phyloP scores from a whole-genome alignment of 805 yeast genomes.

The Ogataea dorogensis region DNA sequence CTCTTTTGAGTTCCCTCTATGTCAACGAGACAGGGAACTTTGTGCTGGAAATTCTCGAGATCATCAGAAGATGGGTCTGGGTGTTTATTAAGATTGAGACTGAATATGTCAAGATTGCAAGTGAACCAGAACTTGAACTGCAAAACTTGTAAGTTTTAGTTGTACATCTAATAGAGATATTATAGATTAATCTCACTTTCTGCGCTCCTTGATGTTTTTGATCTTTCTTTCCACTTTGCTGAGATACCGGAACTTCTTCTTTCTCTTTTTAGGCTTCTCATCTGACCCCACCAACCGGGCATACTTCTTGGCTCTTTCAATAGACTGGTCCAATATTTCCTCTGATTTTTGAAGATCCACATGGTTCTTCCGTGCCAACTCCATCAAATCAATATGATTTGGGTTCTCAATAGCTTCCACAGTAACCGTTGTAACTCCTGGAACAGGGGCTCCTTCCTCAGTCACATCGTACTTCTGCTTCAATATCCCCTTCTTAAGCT shows the following conservation, averaged over 20 bases:
- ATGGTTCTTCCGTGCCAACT: constrained; percentile 58
- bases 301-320: constrained; percentile 77
- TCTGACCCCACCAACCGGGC: constrained; percentile 64
- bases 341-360: constrained; percentile 71
- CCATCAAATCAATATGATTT: constrained; percentile 35
- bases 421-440: constrained; percentile 47
- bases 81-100: constrained; percentile 78
- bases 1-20: constrained; percentile 27
- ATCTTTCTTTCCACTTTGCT: constrained; percentile 73
- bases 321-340: constrained; percentile 68
- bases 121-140: constrained; percentile 24
- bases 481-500: constrained; percentile 39
- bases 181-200: constrained; percentile 6
- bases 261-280: constrained; percentile 44
- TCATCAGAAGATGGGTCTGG: constrained; percentile 89
- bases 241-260: constrained; percentile 86
- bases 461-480: constrained; percentile 42
- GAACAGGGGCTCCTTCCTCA: constrained; percentile 39
- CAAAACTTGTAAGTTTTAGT: constrained; percentile 16
- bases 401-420: constrained; percentile 57
- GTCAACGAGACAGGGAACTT: constrained; percentile 61
- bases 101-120: constrained; percentile 47
- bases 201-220: constrained; percentile 43
- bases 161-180: constrained; percentile 4
- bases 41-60: constrained; percentile 67